Evolutionary conservation across 805 yeast genomes (phyloP).

Genomic region (Danielia reshetovae): DNA sequence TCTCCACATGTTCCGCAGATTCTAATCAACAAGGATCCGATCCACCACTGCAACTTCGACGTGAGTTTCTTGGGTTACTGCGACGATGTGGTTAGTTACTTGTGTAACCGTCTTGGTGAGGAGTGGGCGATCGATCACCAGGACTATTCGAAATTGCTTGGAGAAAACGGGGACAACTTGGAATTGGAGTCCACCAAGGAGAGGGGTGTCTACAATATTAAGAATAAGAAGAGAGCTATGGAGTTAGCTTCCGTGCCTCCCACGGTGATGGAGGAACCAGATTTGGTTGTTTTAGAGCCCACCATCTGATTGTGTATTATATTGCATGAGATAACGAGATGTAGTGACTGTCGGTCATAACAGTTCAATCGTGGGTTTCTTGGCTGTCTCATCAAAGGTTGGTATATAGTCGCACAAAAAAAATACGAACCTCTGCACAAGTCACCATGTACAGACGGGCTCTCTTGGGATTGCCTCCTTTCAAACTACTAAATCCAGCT

Average conservation of each 20-base stretch:
- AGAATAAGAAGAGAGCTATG: constrained; percentile 5
- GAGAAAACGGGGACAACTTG: constrained; percentile 7
- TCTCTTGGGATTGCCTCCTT: too few relatives aligned
- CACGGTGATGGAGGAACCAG: constrained; percentile 10
- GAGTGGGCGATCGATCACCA: constrained; percentile 33
- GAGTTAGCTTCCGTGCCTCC: constrained; percentile 1
- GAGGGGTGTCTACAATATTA: constrained; percentile 6
- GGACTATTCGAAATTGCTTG: constrained; percentile 17
- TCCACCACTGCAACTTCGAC: constrained; percentile 75
- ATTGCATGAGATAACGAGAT: too few relatives aligned
- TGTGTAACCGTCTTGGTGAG: constrained; percentile 33
- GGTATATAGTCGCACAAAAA: too few relatives aligned
- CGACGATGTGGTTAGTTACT: constrained; percentile 72
- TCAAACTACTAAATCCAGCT: too few relatives aligned
- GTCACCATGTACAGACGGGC: too few relatives aligned
- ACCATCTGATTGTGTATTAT: constrained; percentile 1
- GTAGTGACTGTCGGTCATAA: too few relatives aligned
- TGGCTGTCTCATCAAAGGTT: too few relatives aligned
- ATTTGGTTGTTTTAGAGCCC: constrained; percentile 14
- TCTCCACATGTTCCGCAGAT: constrained; percentile 78
- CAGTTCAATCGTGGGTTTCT: too few relatives aligned
- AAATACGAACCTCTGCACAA: too few relatives aligned
- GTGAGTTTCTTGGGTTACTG: constrained; percentile 73
- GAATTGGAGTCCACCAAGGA: constrained; percentile 4
- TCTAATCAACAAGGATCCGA: constrained; percentile 71